These are phyloP conservation scores for Ceratocystis huliohia DNA, from an alignment of 2,329 filamentous ascomycete genomes.

Conservation along the genomic window DNA sequence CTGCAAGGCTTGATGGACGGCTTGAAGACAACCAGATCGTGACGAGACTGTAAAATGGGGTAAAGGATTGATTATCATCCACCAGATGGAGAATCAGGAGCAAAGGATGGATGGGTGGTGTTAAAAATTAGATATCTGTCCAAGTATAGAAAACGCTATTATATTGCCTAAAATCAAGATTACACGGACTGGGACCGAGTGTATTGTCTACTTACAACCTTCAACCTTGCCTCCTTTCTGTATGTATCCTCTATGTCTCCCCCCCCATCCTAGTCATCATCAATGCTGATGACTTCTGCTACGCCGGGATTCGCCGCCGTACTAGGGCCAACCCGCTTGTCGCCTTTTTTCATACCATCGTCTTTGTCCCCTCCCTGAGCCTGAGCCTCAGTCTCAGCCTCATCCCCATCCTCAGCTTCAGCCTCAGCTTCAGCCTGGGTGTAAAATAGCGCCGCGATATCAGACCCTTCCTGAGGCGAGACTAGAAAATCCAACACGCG, in stretches of 20 bases:
- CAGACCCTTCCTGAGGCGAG: conserved; percentile 55
- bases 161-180: not conserved
- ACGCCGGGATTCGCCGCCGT: not conserved
- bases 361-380: not conserved
- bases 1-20: conserved; percentile 46
- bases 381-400: not conserved
- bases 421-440: not conserved
- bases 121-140: too few species aligned
- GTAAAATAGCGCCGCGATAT: conserved; percentile 31
- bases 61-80: not conserved
- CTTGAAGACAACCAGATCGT: conserved; percentile 30
- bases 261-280: not conserved
- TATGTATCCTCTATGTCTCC: not conserved
- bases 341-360: not conserved
- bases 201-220: not conserved
- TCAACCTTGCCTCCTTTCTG: too few species aligned
- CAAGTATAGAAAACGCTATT: not conserved
- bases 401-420: not conserved
- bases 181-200: not conserved
- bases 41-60: not conserved
- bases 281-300: not conserved
- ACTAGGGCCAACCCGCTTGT: not conserved
- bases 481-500: conserved; percentile 68
- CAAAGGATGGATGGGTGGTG: too few species aligned
- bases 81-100: not conserved